Evolutionary conservation across 2,329 filamentous ascomycete genomes (phyloP).

Genomic region (Clonostachys chloroleuca): DNA sequence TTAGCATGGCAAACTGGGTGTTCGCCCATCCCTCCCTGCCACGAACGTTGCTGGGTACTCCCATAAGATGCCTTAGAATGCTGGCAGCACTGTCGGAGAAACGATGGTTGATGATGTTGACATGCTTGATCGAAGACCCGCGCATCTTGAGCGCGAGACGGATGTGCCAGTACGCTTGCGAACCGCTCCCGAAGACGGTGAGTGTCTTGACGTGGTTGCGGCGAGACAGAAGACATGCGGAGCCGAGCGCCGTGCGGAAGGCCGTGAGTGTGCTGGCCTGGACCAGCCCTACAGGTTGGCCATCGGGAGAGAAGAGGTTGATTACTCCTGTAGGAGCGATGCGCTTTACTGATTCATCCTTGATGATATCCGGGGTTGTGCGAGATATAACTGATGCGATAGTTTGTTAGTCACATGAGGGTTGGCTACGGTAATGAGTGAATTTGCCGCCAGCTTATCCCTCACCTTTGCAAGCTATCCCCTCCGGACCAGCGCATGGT

Average conservation of each 20-base stretch:
- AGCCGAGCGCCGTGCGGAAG: slow-evolving; percentile 73
- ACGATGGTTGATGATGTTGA: slow-evolving; percentile 78
- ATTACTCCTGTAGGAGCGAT: slow-evolving; percentile 60
- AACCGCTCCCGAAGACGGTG: slow-evolving; percentile 81
- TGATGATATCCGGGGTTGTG: slow-evolving; percentile 30
- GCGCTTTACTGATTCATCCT: slow-evolving; percentile 17
- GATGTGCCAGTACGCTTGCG: slow-evolving; percentile 93
- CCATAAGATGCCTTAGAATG: slow-evolving; percentile 43
- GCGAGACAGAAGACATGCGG: slow-evolving; percentile 59
- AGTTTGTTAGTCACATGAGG: background rate
- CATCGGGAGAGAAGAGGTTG: slow-evolving; percentile 61
- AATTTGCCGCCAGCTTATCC: background rate
- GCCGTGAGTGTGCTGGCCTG: slow-evolving; percentile 73
- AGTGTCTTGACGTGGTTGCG: slow-evolving; percentile 70
- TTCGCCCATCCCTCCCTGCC: slow-evolving; percentile 57
- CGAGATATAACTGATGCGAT: slow-evolving; percentile 56
- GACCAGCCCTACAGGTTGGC: slow-evolving; percentile 61
- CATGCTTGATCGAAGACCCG: slow-evolving; percentile 64
- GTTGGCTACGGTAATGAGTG: background rate
- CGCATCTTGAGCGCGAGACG: slow-evolving; percentile 75
- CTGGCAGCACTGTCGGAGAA: slow-evolving; percentile 54
- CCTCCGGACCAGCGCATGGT: slow-evolving; percentile 60
- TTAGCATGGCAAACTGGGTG: slow-evolving; percentile 65
- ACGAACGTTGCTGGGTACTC: slow-evolving; percentile 36
- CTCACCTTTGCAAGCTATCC: slow-evolving; percentile 65